Conservation (phyloP, 805 yeast genomes). For the Hanseniaspora hatyaiensis region DNA sequence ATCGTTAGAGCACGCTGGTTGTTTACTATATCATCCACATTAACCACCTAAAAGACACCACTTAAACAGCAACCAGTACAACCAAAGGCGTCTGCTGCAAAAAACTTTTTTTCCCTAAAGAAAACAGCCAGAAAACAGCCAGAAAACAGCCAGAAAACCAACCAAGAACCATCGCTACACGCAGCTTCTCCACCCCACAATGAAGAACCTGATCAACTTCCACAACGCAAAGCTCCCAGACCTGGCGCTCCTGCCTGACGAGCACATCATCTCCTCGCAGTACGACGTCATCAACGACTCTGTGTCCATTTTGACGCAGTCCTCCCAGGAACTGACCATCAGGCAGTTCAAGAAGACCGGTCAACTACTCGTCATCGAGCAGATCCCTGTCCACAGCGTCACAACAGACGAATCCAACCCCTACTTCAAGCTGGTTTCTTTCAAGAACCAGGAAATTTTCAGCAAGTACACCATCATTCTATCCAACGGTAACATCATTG, state of each 20-base stretch:
- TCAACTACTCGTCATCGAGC: neutral
- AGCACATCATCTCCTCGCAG: constrained; percentile 18
- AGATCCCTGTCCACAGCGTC: constrained; percentile 37
- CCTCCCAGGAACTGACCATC: neutral
- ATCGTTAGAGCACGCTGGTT: too few relatives aligned
- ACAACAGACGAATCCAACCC: constrained; percentile 37
- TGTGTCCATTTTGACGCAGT: constrained; percentile 7
- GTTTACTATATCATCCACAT: too few relatives aligned
- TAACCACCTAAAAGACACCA: too few relatives aligned
- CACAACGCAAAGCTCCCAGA: constrained; percentile 25
- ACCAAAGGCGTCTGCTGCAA: too few relatives aligned
- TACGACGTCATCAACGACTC: constrained; percentile 40
- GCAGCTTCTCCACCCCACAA: too few relatives aligned
- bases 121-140: too few relatives aligned
- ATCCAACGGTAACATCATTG: constrained; percentile 61
- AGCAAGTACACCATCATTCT: constrained; percentile 56
- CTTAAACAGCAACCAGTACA: too few relatives aligned
- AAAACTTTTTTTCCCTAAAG: too few relatives aligned
- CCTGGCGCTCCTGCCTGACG: constrained; percentile 15
- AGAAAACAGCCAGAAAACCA: neutral
- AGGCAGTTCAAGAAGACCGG: constrained; percentile 13
- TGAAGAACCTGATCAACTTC: constrained; percentile 29
- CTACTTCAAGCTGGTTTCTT: constrained; percentile 38
- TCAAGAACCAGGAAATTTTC: constrained; percentile 60
- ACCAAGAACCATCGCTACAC: neutral